A percentile compares a stretch with the other conserved stretches of the same genome.
phyloP scores from a whole-genome alignment of 2,329 filamentous ascomycete species.

The Epichloe baconii region DNA sequence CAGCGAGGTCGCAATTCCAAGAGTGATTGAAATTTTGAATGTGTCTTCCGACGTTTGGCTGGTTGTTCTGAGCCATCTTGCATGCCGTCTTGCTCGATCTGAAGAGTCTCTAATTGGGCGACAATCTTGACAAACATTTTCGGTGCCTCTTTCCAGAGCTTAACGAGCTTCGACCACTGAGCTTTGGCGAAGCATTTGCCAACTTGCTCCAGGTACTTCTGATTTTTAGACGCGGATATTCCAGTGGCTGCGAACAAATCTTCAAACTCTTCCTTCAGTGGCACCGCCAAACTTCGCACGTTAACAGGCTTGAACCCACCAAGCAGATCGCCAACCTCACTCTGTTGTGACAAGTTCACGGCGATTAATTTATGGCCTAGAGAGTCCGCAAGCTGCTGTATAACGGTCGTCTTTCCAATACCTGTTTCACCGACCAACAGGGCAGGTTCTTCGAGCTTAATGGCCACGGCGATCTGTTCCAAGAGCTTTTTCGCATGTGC shows the following conservation, averaged over 20 bases:
- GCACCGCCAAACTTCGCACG: conserved; percentile 72
- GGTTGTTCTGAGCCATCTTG: conserved; percentile 37
- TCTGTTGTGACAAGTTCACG: conserved; percentile 95
- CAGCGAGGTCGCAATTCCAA: conserved; percentile 52
- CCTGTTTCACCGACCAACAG: conserved; percentile 96
- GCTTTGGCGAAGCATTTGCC: conserved; percentile 66
- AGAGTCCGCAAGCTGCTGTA: conserved; percentile 79
- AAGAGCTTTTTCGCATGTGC: conserved; percentile 71
- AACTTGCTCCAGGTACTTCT: conserved; percentile 71
- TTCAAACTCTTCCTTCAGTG: conserved; percentile 87
- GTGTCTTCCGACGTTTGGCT: conserved; percentile 54
- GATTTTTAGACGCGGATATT: conserved; percentile 79
- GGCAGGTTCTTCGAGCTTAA: conserved; percentile 76
- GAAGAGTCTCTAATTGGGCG: conserved; percentile 35
- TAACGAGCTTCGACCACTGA: conserved; percentile 78
- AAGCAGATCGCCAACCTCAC: conserved; percentile 87
- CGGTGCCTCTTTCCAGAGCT: conserved; percentile 78
- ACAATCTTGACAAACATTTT: conserved; percentile 71
- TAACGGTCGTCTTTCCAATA: conserved; percentile 93
- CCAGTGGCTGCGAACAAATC: conserved; percentile 73
- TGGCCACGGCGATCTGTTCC: conserved; percentile 75
- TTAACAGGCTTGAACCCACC: conserved; percentile 96
- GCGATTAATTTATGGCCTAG: conserved; percentile 79
- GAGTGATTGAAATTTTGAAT: conserved; percentile 53
- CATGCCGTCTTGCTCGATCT: conserved; percentile 24